Base-by-base conservation (phyloP, 768 basidiomycete genomes). In the Leccinellum rugosiceps region DNA sequence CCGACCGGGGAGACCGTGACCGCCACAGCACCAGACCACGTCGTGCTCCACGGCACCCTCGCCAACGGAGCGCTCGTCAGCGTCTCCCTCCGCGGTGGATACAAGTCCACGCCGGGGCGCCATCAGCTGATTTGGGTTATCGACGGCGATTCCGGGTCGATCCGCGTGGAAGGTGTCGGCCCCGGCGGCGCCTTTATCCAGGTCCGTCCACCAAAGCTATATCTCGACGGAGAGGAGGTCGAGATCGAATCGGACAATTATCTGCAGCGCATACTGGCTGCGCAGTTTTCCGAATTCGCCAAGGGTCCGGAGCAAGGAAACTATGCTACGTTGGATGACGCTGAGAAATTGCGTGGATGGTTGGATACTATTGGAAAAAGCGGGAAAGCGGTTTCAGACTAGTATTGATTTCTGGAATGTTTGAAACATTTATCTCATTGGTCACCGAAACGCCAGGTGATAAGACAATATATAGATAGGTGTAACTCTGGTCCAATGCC, bases 91-190 rank as follows among this genome's bases (percentile, higher is more conserved):
- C 50, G 31, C 13, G 45, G 53, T 31, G 58, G 58, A 26, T 48
- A 59, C 50, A 59, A 56, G 17, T 59, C 58, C 5, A 56, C 51
- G 0, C 58, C 58, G 1, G 58, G 58, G 26, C 58, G 58, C 26
- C 55, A 59, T 23, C 50, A 52, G 23, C 47, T 59, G 13, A 31
- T 56, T 25, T 59, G 55, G 58, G 41, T 56, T 6, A 59, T 59
- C 41, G 46, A 59, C n/a, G 58, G 58, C 26, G 58, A 59, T 3
- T 25, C 50, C 4, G 58, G 55, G 7, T 59, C 58, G 9, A 56
- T 59, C 35, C 58, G 58, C 15, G 30, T 59, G 19, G 50, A 59
- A 9, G 51, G 47, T n/a, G 19, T 25, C 13, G 55, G 23, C 1
- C 50, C 50, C 3, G 58, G 51, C 9, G 41, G 46, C 15, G 9